A percentile compares a stretch with the other conserved stretches of the same genome.
Conservation (phyloP, 139 green algal species). For the Chlorella sp. region DNA sequence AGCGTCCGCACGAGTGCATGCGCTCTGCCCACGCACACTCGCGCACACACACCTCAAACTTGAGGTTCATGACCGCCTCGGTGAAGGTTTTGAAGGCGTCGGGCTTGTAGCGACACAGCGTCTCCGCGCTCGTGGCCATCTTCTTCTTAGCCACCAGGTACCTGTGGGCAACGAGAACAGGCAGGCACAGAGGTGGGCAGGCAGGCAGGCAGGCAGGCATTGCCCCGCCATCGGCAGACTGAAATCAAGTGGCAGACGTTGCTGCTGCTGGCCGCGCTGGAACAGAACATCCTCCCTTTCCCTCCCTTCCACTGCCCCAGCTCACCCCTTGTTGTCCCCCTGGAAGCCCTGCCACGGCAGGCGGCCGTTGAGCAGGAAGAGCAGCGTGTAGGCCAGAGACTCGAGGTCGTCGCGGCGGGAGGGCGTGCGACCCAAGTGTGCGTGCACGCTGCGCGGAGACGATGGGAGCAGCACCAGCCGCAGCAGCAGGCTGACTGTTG, state of each 20-base stretch:
- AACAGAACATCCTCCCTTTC: too few relatives aligned
- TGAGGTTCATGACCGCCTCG: conserved; percentile 93
- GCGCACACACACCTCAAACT: conserved; percentile 30
- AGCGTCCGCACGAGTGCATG: too few relatives aligned
- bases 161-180: conserved; percentile 71
- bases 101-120: conserved; percentile 93
- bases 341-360: conserved; percentile 95
- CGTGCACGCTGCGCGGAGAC: conserved; percentile 76
- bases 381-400: conserved; percentile 97
- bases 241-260: too few relatives aligned
- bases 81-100: conserved; percentile 89
- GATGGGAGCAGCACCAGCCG: too few relatives aligned
- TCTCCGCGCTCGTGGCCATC: conserved; percentile 91
- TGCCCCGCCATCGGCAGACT: too few relatives aligned
- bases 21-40: too few relatives aligned
- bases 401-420: conserved; percentile 95
- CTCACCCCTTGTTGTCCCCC: conserved; percentile 85
- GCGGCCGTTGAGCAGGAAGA: conserved; percentile 94
- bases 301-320: neutral
- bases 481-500: too few relatives aligned
- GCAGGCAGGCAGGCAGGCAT: too few relatives aligned
- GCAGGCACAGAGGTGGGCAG: too few relatives aligned
- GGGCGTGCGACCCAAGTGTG: conserved; percentile 93
- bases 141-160: conserved; percentile 99
- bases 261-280: too few relatives aligned